phyloP scores from a whole-genome alignment of 2,329 filamentous ascomycete species.

The Colletotrichum eleusines region DNA sequence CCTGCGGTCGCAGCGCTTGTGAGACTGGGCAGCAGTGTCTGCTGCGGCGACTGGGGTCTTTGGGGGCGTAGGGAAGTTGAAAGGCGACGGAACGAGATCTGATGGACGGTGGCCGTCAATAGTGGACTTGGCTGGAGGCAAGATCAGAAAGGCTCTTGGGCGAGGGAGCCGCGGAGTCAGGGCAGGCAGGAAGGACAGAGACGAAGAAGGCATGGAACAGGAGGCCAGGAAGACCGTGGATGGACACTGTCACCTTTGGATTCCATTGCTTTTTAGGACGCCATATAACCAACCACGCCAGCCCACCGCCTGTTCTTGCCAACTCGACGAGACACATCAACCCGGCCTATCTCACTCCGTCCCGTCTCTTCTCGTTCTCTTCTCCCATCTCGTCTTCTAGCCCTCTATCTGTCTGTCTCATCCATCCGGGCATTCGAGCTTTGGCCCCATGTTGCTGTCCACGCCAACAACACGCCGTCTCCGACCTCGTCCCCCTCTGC shows the following conservation, averaged over 20 bases:
- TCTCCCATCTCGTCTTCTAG: background rate
- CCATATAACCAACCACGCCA: conserved; percentile 23
- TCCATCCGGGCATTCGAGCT: background rate
- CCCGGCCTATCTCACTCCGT: conserved; percentile 5
- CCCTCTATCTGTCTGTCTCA: background rate
- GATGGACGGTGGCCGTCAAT: background rate
- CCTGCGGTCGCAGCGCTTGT: conserved; percentile 23
- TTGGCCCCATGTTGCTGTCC: conserved; percentile 29
- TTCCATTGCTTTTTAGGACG: conserved; percentile 4
- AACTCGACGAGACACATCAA: conserved; percentile 29
- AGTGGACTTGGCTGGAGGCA: background rate
- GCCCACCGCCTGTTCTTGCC: conserved; percentile 14
- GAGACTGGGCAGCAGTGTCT: conserved; percentile 15
- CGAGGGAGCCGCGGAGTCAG: conserved; percentile 8
- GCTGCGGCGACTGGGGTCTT: conserved; percentile 6
- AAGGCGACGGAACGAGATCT: background rate
- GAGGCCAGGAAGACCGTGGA: conserved; percentile 30
- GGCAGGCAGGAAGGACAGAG: background rate
- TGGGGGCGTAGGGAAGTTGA: conserved; percentile 6
- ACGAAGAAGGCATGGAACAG: conserved; percentile 10
- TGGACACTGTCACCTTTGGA: conserved; percentile 24
- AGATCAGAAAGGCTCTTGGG: conserved; percentile 11
- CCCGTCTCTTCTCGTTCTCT: background rate
- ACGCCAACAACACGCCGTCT: conserved; percentile 15
- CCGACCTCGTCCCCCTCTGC: background rate